Conservation (phyloP, 805 yeast genomes). For the Pichia pseudocactophila region DNA sequence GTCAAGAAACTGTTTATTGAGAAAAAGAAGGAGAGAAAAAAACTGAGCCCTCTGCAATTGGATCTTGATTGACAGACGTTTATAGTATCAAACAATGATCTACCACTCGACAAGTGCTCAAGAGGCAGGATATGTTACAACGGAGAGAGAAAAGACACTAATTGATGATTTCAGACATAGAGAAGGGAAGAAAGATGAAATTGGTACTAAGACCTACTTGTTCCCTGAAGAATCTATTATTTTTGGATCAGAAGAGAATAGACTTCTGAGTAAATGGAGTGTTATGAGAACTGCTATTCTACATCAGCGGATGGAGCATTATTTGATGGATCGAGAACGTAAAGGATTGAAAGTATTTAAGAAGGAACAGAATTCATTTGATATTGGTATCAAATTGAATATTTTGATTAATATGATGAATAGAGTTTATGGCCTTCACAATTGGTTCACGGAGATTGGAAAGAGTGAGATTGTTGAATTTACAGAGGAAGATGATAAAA, state of each 20-base stretch:
- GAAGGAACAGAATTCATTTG: slow-evolving; percentile 4
- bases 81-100: not conserved
- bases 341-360: slow-evolving; percentile 9
- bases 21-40: too few relatives aligned
- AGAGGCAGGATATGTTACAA: not conserved
- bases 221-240: not conserved
- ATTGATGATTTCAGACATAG: not conserved
- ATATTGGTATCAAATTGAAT: slow-evolving; percentile 14
- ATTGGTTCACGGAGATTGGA: slow-evolving; percentile 33
- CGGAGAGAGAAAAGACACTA: not conserved
- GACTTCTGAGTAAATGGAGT: slow-evolving; percentile 24
- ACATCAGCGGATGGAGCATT: not conserved
- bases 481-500: not conserved
- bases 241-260: not conserved
- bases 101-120: not conserved
- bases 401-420: slow-evolving; percentile 33
- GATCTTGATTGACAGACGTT: too few relatives aligned
- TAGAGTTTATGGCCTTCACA: slow-evolving; percentile 41
- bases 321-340: slow-evolving; percentile 8
- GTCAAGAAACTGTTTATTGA: too few relatives aligned
- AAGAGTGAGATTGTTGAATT: not conserved
- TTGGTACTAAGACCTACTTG: too few relatives aligned
- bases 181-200: too few relatives aligned
- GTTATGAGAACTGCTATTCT: slow-evolving; percentile 16
- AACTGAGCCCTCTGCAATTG: too few relatives aligned